Base-by-base conservation (phyloP, 1,139 yeast genomes). In the Yamadazyma membranifaciens region DNA sequence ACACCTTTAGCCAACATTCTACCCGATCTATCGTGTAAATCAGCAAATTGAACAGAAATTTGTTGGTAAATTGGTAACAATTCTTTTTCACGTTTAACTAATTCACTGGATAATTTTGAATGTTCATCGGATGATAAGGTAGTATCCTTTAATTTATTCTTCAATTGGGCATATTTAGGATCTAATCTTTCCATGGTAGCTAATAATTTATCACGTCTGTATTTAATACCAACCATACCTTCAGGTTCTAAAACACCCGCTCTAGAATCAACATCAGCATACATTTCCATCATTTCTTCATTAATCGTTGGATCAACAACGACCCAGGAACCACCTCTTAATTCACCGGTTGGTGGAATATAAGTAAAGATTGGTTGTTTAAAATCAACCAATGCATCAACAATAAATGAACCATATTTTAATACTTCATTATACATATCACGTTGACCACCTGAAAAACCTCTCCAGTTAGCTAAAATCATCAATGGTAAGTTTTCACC, bases 251-350 rank as follows among this genome's bases (percentile, higher is more conserved):
- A 75, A 46, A 94, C 96, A 80, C 98, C 98, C 34, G 92, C 98
- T 65, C 98, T 81, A n/a, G 98, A 78, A 44, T 92, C 94, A 37
- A 80, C 83, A 66, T 94, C 98, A 16, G 98, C 98, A 59, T 91
- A 92, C 98, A 92, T 92, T 73, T 92, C 98, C 97, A 92, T 94
- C 87, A 87, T 87, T 50, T 91, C 98, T 39, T 85, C 68, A 65
- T 94, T 92, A 70, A 94, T 92, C 43, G 97, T 87, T 51, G 98
- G 98, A 67, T 92, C 98, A 63, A 92, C 96, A 52, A 92, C 98
- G 44, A 94, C 98, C 98, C 98, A 92, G 25, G 98, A 92, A 63
- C 98, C 98, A 75, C 98, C 98, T 79, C 98, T 87, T 56, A 94
- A 80, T 68, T 92, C 98, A 63, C 98, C 98, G 55, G 86, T 80